These are phyloP conservation scores for Emmonsiellopsis sp. DNA, from an alignment of 2,329 filamentous ascomycete species.

Conservation along the genomic window DNA sequence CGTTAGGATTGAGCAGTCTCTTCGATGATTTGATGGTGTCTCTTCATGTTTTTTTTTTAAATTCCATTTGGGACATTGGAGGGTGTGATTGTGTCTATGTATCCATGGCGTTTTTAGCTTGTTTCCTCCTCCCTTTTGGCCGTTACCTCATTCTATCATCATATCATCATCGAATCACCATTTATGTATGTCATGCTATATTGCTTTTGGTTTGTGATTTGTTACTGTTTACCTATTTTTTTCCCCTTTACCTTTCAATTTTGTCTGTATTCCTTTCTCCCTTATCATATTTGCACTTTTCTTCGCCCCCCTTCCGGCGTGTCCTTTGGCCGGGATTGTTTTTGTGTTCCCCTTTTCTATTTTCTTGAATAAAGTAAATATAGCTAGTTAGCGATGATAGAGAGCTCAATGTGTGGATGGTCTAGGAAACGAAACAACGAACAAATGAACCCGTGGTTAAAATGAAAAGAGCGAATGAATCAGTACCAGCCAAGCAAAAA, in stretches of 20 bases:
- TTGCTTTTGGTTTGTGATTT: background rate
- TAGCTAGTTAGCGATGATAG: background rate
- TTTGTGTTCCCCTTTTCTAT: background rate
- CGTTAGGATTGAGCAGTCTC: slow-evolving; percentile 23
- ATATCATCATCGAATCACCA: too few species aligned
- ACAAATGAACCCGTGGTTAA: background rate
- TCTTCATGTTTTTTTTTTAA: background rate
- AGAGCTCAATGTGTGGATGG: background rate
- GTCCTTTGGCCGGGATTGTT: background rate
- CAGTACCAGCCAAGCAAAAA: too few species aligned
- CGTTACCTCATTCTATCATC: too few species aligned
- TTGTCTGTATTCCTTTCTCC: background rate
- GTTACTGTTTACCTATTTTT: background rate
- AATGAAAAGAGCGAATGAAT: too few species aligned
- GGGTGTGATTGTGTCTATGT: background rate
- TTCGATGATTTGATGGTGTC: slow-evolving; percentile 2
- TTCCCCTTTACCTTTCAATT: background rate
- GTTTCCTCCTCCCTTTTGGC: too few species aligned
- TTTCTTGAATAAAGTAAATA: background rate
- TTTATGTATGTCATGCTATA: background rate
- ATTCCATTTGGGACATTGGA: background rate
- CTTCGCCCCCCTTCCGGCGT: background rate
- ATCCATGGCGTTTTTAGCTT: too few species aligned
- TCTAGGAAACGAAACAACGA: background rate
- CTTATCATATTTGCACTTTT: background rate